Base-by-base conservation (phyloP, 257 asterid species). In the Catharanthus roseus region DNA sequence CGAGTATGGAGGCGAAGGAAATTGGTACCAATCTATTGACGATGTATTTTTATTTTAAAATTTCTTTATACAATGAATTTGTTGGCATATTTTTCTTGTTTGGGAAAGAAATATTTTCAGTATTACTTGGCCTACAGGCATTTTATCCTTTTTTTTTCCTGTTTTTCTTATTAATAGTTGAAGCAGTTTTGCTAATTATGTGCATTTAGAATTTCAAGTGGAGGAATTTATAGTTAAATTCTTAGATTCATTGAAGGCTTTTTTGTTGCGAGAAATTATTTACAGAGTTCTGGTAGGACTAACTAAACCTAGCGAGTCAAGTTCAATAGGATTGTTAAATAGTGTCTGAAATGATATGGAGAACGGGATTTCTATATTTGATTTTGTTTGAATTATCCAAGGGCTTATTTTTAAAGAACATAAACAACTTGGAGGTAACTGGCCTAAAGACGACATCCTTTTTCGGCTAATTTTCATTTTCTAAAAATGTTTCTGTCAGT, bases 1-100 rank as follows among this genome's bases (percentile, higher is more conserved):
- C 69, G 75, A 34, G 82, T 89, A 23, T 90, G 95, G 97, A 89
- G 97, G 87, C 83, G 97, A 69, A 85, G 96, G 66, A 86, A 89
- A 78, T 83, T 89, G 97, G 97, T 93, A 85, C 61, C 65, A 5
- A 42, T 4, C 55, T 23, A 34, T 21, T 1, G 38, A 4, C 7
- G 2, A 12, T 4, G n/a, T 4, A 13, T 8, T 60, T 15, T 0
- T 16, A 16, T 58, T 58, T 13, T 12, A 57, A 57, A 24, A 29
- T 28, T 38, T 38, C 42, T 38, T 38, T 29, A 41, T 23, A 60
- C 44, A 5, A 5, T 5, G 12, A 38, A 31, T 18, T 60, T 60
- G 1, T 33, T 15, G 26, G 0, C 29, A 16, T 49, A 47, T 9
- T 69, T 31, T 12, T 51, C 10, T 8, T 26, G 3, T 13, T 47